These are phyloP conservation scores for Pythium plurisporium DNA, from an alignment of 352 stramenopile species.

Conservation along the genomic window DNA sequence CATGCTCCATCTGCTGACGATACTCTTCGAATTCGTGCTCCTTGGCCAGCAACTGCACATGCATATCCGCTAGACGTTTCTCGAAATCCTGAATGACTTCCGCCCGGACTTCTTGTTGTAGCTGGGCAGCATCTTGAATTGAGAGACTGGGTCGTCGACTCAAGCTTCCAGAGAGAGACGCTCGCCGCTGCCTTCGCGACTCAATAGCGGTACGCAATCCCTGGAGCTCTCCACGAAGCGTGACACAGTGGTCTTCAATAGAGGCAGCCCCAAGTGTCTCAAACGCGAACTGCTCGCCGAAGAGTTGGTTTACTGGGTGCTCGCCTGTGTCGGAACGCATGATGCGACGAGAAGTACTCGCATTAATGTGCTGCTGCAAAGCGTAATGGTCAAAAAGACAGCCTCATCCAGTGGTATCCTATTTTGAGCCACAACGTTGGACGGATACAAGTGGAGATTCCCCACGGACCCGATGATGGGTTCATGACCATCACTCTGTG, in stretches of 20 bases:
- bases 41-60: constrained; percentile 43
- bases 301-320: not conserved
- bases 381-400: too few species aligned
- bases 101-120: constrained; percentile 33
- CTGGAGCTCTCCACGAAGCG: not conserved
- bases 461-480: too few species aligned
- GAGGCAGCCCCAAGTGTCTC: not conserved
- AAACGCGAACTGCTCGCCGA: not conserved
- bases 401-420: too few species aligned
- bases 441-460: too few species aligned
- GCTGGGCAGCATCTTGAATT: not conserved
- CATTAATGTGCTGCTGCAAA: not conserved
- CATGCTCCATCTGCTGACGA: constrained; percentile 49
- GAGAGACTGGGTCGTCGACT: not conserved
- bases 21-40: constrained; percentile 67
- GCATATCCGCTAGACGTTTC: constrained; percentile 48
- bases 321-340: not conserved
- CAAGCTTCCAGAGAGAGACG: not conserved
- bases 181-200: not conserved
- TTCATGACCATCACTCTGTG: not conserved
- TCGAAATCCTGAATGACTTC: constrained; percentile 52
- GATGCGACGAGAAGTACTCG: not conserved
- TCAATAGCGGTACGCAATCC: constrained; percentile 1
- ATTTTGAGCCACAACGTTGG: not conserved
- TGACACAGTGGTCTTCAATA: constrained; percentile 8